phyloP scores from a whole-genome alignment of 108 stramenopile species.

The Cyclotella atomus region DNA sequence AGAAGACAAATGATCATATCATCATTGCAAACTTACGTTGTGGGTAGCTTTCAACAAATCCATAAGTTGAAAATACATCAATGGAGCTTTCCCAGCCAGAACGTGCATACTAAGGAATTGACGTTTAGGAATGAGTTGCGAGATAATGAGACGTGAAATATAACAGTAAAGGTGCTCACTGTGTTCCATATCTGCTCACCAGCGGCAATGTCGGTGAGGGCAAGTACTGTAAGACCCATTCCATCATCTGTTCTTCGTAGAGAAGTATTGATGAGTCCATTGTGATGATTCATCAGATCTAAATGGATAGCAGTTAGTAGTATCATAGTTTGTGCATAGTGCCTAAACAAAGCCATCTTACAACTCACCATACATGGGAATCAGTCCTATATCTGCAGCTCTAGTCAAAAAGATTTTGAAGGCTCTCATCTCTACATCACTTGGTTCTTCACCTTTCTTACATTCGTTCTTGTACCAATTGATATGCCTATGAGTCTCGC shows the following conservation, averaged over 20 bases:
- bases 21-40: no score
- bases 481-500: conserved; percentile 36
- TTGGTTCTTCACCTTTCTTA: neutral
- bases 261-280: conserved; percentile 44
- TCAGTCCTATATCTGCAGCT: conserved; percentile 35
- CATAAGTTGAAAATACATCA: conserved; percentile 42
- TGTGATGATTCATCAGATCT: conserved; percentile 58
- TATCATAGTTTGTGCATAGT: no score
- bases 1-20: no score
- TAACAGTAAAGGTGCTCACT: no score
- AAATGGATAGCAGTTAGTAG: no score
- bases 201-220: conserved; percentile 28
- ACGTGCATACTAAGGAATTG: no score
- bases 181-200: conserved; percentile 43
- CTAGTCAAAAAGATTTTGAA: conserved; percentile 40
- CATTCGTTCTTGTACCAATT: conserved; percentile 23
- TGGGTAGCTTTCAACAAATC: conserved; percentile 54
- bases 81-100: conserved; percentile 33
- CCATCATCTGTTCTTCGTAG: conserved; percentile 18
- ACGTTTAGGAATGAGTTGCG: no score
- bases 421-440: conserved; percentile 20
- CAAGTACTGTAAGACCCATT: conserved; percentile 34
- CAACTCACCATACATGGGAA: conserved; percentile 38
- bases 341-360: neutral
- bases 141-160: no score